Evolutionary conservation across 2,329 filamentous ascomycete genomes (phyloP).

Genomic region (Arachnomyces sp.): DNA sequence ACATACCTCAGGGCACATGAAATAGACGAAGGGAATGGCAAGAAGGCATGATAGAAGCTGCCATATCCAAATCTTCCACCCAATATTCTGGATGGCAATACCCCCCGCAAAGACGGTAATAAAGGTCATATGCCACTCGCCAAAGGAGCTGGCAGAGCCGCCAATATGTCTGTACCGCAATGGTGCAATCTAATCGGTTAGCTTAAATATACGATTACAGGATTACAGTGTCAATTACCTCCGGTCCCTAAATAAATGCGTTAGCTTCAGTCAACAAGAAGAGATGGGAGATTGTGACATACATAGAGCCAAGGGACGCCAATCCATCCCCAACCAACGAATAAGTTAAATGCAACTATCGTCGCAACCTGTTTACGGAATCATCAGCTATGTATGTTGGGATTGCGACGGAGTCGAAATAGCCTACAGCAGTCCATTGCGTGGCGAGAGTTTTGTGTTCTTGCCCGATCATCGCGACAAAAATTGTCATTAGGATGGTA

Average conservation of each 20-base stretch:
- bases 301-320: neutral
- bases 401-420: too few species aligned
- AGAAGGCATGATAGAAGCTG: conserved; percentile 11
- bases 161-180: conserved; percentile 30
- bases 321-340: conserved; percentile 13
- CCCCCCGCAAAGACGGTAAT: conserved; percentile 30
- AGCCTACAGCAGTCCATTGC: conserved; percentile 6
- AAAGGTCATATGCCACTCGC: conserved; percentile 31
- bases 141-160: conserved; percentile 27
- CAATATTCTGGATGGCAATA: conserved; percentile 26
- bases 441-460: conserved; percentile 10
- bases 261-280: too few species aligned
- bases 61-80: conserved; percentile 34
- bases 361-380: neutral
- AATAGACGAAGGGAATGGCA: too few species aligned
- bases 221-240: too few species aligned
- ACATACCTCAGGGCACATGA: too few species aligned
- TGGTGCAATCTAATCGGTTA: conserved; percentile 23
- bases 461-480: conserved; percentile 4
- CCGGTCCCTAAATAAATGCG: too few species aligned
- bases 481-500: conserved; percentile 11
- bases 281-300: too few species aligned
- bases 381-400: too few species aligned
- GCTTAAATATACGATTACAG: too few species aligned
- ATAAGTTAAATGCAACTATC: conserved; percentile 9